A percentile compares a stretch with the other conserved stretches of the same genome.
phyloP scores from a whole-genome alignment of 306 rosid genomes.

The Casuarina glauca region DNA sequence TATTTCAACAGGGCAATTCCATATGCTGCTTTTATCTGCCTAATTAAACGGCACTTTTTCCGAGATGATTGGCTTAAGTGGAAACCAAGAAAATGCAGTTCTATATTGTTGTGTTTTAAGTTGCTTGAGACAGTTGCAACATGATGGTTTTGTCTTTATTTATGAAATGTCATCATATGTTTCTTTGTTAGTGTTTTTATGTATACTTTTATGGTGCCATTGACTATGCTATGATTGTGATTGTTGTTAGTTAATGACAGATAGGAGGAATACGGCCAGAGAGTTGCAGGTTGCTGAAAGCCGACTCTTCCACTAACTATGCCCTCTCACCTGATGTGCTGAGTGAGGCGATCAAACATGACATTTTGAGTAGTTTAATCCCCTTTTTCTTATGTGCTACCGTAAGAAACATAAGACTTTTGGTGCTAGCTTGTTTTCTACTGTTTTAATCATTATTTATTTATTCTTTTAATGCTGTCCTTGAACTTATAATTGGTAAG shows the following conservation, averaged over 20 bases:
- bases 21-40: conserved; percentile 17
- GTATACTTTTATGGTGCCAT: conserved; percentile 1
- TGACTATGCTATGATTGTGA: conserved; percentile 1
- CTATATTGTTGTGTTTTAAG: not conserved
- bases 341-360: conserved; percentile 63
- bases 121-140: not conserved
- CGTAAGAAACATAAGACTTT: conserved; percentile 46
- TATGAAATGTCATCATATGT: not conserved
- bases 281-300: conserved; percentile 72
- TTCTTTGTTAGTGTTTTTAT: not conserved
- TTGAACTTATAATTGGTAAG: not conserved
- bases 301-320: conserved; percentile 66
- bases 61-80: not conserved
- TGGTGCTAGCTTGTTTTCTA: conserved; percentile 3
- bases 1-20: not conserved
- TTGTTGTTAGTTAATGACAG: conserved; percentile 44
- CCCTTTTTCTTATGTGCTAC: conserved; percentile 94
- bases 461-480: not conserved
- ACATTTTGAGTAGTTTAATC: conserved; percentile 59
- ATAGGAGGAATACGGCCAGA: conserved; percentile 82
- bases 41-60: not conserved
- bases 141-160: not conserved
- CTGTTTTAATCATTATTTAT: conserved; percentile 13
- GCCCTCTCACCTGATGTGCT: conserved; percentile 71
- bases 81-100: not conserved